Evolutionary conservation across 2,329 filamentous ascomycete genomes (phyloP).

Genomic region (Acrocalymma vagum): DNA sequence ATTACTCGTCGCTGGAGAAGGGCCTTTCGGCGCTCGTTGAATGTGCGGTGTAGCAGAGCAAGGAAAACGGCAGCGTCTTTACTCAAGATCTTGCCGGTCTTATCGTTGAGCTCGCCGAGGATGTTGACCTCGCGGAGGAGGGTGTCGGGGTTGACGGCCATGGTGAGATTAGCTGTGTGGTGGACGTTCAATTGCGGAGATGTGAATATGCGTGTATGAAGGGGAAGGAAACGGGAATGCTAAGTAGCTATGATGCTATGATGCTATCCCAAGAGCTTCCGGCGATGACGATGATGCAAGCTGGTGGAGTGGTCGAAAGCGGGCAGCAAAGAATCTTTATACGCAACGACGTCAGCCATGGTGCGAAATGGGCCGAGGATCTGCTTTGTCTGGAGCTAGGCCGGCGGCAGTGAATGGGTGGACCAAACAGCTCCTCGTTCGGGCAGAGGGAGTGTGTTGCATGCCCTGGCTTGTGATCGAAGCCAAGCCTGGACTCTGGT

Average conservation of each 20-base stretch:
- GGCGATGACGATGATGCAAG: slow-evolving; percentile 37
- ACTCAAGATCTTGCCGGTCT: slow-evolving; percentile 89
- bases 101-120: slow-evolving; percentile 78
- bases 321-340: slow-evolving; percentile 35
- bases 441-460: slow-evolving; percentile 32
- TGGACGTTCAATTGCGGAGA: slow-evolving; percentile 13
- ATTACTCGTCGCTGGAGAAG: slow-evolving; percentile 86
- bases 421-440: slow-evolving; percentile 27
- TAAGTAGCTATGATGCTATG: too few species aligned
- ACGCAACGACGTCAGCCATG: slow-evolving; percentile 44
- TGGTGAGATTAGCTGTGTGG: slow-evolving; percentile 23
- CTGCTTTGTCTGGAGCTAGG: slow-evolving; percentile 37
- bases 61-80: slow-evolving; percentile 92
- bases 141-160: slow-evolving; percentile 65
- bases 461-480: slow-evolving; percentile 44
- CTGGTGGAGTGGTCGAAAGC: slow-evolving; percentile 33
- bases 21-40: slow-evolving; percentile 87
- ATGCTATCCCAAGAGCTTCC: too few species aligned
- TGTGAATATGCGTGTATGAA: slow-evolving; percentile 16
- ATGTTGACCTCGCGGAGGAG: slow-evolving; percentile 90
- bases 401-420: slow-evolving; percentile 39
- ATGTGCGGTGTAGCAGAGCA: slow-evolving; percentile 91
- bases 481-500: slow-evolving; percentile 37
- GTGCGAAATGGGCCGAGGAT: slow-evolving; percentile 42
- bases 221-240: slow-evolving; percentile 22